Conservation (phyloP, 2,329 filamentous ascomycete species). For the Dactylonectria estremocensis region DNA sequence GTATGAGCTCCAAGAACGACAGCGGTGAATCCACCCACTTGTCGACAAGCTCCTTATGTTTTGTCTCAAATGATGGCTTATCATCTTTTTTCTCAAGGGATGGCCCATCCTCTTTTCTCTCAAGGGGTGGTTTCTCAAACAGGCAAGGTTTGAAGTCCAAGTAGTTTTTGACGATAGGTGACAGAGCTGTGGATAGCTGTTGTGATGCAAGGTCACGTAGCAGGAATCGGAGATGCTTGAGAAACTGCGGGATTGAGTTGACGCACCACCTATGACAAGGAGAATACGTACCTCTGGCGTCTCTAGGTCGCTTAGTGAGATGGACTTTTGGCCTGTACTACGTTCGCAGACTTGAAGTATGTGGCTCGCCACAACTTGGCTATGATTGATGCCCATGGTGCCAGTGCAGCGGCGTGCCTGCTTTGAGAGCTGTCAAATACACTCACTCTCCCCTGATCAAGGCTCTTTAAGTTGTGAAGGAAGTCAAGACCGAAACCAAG, state of each 20-base stretch:
- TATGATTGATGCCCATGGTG: background rate
- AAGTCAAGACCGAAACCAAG: no score
- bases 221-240: background rate
- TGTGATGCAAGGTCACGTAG: background rate
- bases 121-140: no score
- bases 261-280: background rate
- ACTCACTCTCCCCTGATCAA: background rate
- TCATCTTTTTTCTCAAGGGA: no score
- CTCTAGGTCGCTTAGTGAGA: background rate
- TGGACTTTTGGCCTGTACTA: background rate
- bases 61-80: background rate
- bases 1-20: background rate
- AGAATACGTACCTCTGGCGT: background rate
- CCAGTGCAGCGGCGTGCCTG: background rate
- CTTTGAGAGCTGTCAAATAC: background rate
- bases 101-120: no score
- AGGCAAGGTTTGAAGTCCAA: background rate
- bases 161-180: background rate
- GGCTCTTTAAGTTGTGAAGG: no score
- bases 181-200: background rate
- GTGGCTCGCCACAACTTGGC: background rate
- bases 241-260: conserved; percentile 1
- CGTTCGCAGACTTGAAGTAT: background rate
- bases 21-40: background rate
- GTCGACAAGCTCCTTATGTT: background rate